Base-by-base conservation (phyloP, 768 basidiomycete species). In the Cyclocybe aegerita region DNA sequence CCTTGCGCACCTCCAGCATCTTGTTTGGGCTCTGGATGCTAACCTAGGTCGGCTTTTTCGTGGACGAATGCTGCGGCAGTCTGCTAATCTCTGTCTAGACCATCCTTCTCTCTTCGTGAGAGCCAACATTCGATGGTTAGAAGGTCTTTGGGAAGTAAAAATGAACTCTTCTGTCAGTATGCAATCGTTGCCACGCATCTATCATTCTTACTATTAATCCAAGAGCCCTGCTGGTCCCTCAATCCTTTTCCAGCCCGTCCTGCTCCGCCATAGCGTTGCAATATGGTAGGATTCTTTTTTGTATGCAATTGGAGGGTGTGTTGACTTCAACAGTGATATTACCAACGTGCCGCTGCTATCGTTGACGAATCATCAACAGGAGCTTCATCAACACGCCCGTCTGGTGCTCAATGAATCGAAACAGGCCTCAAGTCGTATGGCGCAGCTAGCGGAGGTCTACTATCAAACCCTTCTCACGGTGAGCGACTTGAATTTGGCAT, bases 1-100 rank as follows among this genome's bases (percentile, higher is more conserved):
- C 48, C 64, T 86, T 33, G 66, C 77, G 9, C 61, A 73, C 0
- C 83, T 83, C 58, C 81, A 81, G 54, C 83, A 84, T 54, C 63
- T 82, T n/a, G 36, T 76, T 30, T 87, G 85, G 86, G 53, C 68
- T 7, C 51, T 64, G 14, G 71, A 76, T 29, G 69, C 68, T 4
- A 63, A 56, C 30, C 59, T 64, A 55, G 60, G 86, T 86, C 54
- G 52, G 74, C 23, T 30, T 33, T 38, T 23, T 9, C 16, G 11
- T 36, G 14, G 37, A 23, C 30, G n/a, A 38, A 7, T n/a, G 17
- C 11, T 15, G 15, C 7, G 36, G 36, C 36, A 48, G 32, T 4
- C 10, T 29, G 10, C 33, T 23, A 44, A 31, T 34, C 33, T 51
- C n/a, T 44, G 47, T 10, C 42, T 70, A 12, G 42, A 73, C 14